Evolutionary conservation across 2,329 filamentous ascomycete species (phyloP).

Genomic region (Fusarium siculi): DNA sequence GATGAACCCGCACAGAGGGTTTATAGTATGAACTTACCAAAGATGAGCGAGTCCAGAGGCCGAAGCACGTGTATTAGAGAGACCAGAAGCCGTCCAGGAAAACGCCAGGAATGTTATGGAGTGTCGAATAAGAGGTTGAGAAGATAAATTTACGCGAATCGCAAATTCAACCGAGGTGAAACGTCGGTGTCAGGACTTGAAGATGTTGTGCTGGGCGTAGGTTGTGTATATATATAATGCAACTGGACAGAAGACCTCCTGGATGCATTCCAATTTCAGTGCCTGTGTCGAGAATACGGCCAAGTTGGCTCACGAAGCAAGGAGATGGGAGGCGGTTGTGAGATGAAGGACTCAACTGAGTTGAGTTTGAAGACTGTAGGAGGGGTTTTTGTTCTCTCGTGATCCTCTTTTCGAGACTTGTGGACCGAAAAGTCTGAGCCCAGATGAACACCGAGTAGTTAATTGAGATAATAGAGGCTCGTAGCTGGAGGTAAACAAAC

Average conservation of each 20-base stretch:
- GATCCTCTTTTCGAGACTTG: slow-evolving; percentile 5
- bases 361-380: slow-evolving; percentile 27
- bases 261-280: neutral
- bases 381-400: slow-evolving; percentile 32
- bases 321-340: slow-evolving; percentile 21
- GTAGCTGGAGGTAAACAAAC: slow-evolving; percentile 7
- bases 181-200: slow-evolving; percentile 9
- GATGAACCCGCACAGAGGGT: slow-evolving; percentile 4
- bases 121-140: slow-evolving; percentile 8
- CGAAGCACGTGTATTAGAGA: slow-evolving; percentile 10
- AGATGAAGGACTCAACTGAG: slow-evolving; percentile 27
- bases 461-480: neutral
- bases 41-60: slow-evolving; percentile 1
- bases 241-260: neutral
- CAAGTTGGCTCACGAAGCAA: slow-evolving; percentile 5
- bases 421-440: neutral
- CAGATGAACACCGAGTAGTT: neutral
- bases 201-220: neutral
- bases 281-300: neutral
- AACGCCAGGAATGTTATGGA: slow-evolving; percentile 10
- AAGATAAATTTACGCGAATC: slow-evolving; percentile 18
- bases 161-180: slow-evolving; percentile 1
- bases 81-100: slow-evolving; percentile 8
- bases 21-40: slow-evolving; percentile 23
- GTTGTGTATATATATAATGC: neutral